A percentile compares a stretch with the other conserved stretches of the same genome.
These are phyloP conservation scores for Solanum hybrid DNA, from an alignment of 305 asterid genomes.

Conservation along the genomic window DNA sequence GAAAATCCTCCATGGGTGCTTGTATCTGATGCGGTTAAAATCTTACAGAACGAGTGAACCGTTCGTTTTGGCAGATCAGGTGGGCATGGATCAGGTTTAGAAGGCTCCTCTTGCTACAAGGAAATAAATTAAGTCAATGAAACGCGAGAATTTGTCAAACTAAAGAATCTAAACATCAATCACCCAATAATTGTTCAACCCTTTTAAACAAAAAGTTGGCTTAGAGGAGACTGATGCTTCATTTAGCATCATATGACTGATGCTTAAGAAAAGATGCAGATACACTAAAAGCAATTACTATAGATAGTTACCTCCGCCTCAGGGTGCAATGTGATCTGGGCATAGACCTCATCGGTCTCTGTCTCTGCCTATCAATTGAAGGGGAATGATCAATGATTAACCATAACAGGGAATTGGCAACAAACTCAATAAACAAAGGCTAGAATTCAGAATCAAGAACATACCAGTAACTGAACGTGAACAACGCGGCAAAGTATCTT, in stretches of 20 bases:
- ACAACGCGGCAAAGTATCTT: conserved; percentile 73
- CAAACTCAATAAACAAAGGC: neutral
- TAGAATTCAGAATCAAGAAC: neutral
- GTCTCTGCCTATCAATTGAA: conserved; percentile 49
- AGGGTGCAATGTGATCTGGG: conserved; percentile 70
- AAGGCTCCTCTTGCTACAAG: conserved; percentile 66
- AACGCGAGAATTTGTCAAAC: neutral
- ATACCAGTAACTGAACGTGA: conserved; percentile 46
- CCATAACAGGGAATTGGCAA: neutral
- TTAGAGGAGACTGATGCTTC: neutral
- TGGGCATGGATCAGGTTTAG: conserved; percentile 36
- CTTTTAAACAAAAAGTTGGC: neutral
- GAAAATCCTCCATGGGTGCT: conserved; percentile 97
- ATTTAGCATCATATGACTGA: neutral
- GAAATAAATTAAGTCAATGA: neutral
- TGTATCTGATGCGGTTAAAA: conserved; percentile 85
- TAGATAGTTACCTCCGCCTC: conserved; percentile 46
- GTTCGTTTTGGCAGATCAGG: conserved; percentile 43
- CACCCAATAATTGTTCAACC: neutral
- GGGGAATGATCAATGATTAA: neutral
- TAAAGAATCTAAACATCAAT: neutral
- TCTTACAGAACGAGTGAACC: conserved; percentile 59
- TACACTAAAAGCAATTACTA: neutral
- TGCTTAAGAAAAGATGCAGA: neutral
- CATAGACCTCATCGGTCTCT: conserved; percentile 78